Evolutionary conservation across 2,329 filamentous ascomycete genomes (phyloP).

Genomic region (Myriosclerotinia duriaeana): DNA sequence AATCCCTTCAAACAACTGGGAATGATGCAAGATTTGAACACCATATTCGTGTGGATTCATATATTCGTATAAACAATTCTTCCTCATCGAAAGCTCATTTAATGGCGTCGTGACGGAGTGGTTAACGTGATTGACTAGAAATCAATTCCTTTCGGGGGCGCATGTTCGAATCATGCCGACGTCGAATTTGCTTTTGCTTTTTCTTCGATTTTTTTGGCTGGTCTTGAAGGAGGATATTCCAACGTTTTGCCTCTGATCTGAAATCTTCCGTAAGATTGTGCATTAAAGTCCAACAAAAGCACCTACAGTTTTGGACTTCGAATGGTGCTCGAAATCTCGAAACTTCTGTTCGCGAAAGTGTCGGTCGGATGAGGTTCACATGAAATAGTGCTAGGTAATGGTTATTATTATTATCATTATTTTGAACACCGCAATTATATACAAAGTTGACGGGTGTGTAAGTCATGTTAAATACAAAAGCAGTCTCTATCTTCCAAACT

Average conservation of each 20-base stretch:
- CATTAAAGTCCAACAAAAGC: not conserved
- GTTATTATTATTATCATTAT: not conserved
- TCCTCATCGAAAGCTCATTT: fast-evolving
- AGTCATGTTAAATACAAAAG: not conserved
- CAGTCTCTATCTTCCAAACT: slow-evolving; percentile 42
- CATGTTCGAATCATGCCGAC: slow-evolving; percentile 19
- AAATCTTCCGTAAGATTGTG: not conserved
- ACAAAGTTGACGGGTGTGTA: slow-evolving; percentile 2
- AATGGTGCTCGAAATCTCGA: too few relatives aligned
- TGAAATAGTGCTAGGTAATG: not conserved
- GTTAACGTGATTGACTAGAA: slow-evolving; percentile 19
- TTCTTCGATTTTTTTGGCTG: not conserved
- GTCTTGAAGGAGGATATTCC: too few relatives aligned
- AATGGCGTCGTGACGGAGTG: slow-evolving; percentile 11
- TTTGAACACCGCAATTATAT: not conserved
- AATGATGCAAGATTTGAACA: not conserved
- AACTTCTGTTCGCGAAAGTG: too few relatives aligned
- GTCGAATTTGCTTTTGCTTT: not conserved
- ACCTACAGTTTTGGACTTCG: too few relatives aligned
- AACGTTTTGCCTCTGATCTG: too few relatives aligned
- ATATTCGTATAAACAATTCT: fast-evolving
- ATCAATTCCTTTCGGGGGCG: slow-evolving; percentile 15
- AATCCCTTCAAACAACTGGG: not conserved
- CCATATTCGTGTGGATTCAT: fast-evolving
- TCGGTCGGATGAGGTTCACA: not conserved